Conservation (phyloP, 331 rosid genomes). For the Erythrophleum ivorense region DNA sequence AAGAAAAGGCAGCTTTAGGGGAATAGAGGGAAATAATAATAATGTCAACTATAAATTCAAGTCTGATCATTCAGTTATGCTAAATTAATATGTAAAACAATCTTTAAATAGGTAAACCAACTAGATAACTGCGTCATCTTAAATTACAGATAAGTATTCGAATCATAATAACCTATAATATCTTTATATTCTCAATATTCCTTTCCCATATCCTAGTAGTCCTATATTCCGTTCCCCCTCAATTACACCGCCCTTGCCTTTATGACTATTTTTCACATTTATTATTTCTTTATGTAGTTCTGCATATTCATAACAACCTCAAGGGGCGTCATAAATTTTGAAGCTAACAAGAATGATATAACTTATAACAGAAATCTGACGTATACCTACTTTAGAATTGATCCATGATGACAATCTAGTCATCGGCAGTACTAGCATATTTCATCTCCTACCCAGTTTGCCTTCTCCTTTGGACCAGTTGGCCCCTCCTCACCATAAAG, state of each 20-base stretch:
- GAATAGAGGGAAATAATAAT: background rate
- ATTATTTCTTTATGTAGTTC: background rate
- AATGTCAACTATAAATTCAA: no score
- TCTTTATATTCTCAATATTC: background rate
- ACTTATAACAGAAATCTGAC: constrained; percentile 15
- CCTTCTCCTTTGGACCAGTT: constrained; percentile 96
- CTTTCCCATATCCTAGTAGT: background rate
- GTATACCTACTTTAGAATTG: constrained; percentile 38
- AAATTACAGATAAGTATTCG: background rate
- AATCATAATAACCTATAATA: background rate
- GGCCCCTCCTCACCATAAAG: constrained; percentile 98
- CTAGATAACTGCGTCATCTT: background rate
- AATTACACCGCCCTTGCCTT: background rate
- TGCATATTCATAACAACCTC: background rate
- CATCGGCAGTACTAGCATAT: constrained; percentile 49
- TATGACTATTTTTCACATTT: background rate
- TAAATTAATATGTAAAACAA: background rate
- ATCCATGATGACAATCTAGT: constrained; percentile 8
- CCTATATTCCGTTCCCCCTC: background rate
- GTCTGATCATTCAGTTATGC: background rate
- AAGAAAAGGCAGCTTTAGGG: no score
- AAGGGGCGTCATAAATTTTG: background rate
- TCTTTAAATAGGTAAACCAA: background rate
- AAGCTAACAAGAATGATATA: constrained; percentile 29
- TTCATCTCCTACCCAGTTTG: constrained; percentile 96